Base-by-base conservation (phyloP, 306 rosid genomes). In the Styphnolobium japonicum region DNA sequence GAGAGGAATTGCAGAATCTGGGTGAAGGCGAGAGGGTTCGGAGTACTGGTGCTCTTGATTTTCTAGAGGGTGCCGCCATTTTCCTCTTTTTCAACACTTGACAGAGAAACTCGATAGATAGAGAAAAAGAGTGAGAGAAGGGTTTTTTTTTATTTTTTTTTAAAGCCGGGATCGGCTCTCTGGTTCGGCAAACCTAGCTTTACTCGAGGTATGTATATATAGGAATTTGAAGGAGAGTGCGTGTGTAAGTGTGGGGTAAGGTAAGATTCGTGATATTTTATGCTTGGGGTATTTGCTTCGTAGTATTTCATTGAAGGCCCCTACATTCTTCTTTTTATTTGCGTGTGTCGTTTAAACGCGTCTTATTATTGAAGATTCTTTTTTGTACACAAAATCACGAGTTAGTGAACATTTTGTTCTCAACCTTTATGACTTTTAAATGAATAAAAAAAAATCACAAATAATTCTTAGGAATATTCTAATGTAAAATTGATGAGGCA, bases 141-240 rank as follows among this genome's bases (percentile, higher is more conserved):
- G 3, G 0, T 2, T 4, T 15, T 56, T 18, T 18, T 3, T 53
- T 27, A 31, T 27, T 14, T 3, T 40, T 6, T 23, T 4, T 58
- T 10, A 5, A 83, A 68, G 83, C 80, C 76, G 85, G 45, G 85
- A 55, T 92, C 76, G 90, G 88, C 91, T 86, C 53, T 73, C 34
- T 45, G 70, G 86, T 89, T 86, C 64, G 97, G 95, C 98, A 95
- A 95, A 92, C 98, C 86, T 77, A 15, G 83, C 86, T 90, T 84
- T 19, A 90, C 94, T 87, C 92, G 37, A 90, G 88, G 78, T 7
- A 84, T 88, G 71, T 88, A 91, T 95, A 87, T 95, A 92, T 92
- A 91, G 68, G 68, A 55, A 2, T 36, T 40, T n/a, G 71, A 52
- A 53, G 33, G 69, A 7, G 43, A 2, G 16, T 51, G 34, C 9